These are phyloP conservation scores for Paralagenidium karlingii DNA, from an alignment of 352 stramenopile genomes.

Conservation along the genomic window DNA sequence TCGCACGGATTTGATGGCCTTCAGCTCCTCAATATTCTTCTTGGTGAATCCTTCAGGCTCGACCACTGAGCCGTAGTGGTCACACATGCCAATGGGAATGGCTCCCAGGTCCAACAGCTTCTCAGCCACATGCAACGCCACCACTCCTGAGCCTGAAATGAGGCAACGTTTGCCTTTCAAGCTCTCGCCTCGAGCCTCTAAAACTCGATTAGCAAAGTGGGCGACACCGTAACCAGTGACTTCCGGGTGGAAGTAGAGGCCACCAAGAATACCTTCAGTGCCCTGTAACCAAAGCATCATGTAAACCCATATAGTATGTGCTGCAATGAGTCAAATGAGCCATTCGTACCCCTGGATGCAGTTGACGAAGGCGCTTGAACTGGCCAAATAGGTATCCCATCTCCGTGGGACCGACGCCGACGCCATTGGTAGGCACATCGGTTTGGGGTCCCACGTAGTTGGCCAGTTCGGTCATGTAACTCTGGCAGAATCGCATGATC, in stretches of 20 bases:
- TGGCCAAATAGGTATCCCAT: slow-evolving; percentile 97
- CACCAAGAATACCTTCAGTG: slow-evolving; percentile 82
- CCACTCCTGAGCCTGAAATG: slow-evolving; percentile 92
- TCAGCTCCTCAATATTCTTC: slow-evolving; percentile 59
- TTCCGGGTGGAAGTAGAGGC: slow-evolving; percentile 83
- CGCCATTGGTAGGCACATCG: slow-evolving; percentile 92
- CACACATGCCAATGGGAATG: slow-evolving; percentile 93
- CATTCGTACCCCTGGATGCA: slow-evolving; percentile 31
- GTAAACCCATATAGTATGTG: neutral
- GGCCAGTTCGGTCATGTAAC: slow-evolving; percentile 95
- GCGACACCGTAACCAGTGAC: slow-evolving; percentile 89
- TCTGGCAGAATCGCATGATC: slow-evolving; percentile 97
- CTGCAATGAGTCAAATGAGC: slow-evolving; percentile 20
- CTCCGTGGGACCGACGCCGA: slow-evolving; percentile 89
- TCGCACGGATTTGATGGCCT: slow-evolving; percentile 73
- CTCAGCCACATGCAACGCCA: slow-evolving; percentile 88
- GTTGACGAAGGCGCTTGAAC: slow-evolving; percentile 93
- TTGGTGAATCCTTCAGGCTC: slow-evolving; percentile 83
- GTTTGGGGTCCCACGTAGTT: slow-evolving; percentile 97
- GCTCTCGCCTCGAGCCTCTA: slow-evolving; percentile 86
- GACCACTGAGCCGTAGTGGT: slow-evolving; percentile 93
- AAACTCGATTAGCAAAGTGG: slow-evolving; percentile 91
- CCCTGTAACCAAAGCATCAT: slow-evolving; percentile 16
- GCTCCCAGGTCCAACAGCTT: slow-evolving; percentile 94
- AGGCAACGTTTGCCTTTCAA: slow-evolving; percentile 94